Evolutionary conservation across 345 rosid genomes (phyloP).

Genomic region (Citrus mangshanensis): DNA sequence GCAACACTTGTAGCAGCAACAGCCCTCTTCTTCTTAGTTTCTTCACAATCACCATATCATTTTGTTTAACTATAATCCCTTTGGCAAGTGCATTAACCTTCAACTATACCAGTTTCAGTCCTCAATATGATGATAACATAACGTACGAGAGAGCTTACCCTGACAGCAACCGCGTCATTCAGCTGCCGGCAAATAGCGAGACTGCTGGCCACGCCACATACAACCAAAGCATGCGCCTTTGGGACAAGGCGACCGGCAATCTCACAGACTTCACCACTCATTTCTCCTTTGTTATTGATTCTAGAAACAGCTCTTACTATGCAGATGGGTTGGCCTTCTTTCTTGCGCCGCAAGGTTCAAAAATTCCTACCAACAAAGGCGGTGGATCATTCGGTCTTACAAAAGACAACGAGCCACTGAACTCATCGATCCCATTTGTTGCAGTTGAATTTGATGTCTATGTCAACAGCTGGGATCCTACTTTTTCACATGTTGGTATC

Average conservation of each 20-base stretch:
- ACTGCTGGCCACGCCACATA: conserved; percentile 15
- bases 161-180: not conserved
- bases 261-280: conserved; percentile 21
- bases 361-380: not conserved
- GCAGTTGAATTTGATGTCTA: conserved; percentile 31
- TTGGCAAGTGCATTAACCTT: conserved; percentile 4
- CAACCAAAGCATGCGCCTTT: conserved; percentile 13
- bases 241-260: conserved; percentile 19
- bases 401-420: not conserved
- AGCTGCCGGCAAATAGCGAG: conserved; percentile 6
- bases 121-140: not conserved
- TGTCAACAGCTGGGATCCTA: conserved; percentile 17
- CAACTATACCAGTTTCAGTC: conserved; percentile 15
- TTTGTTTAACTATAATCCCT: not conserved
- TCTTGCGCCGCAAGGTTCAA: not conserved
- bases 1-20: not conserved
- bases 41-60: not conserved
- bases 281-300: conserved; percentile 21
- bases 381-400: conserved; percentile 19
- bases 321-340: conserved; percentile 11
- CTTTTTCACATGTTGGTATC: conserved; percentile 23
- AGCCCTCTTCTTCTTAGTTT: not conserved
- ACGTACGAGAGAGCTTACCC: conserved; percentile 10
- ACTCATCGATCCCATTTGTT: conserved; percentile 6
- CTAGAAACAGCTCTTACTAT: not conserved